Conservation (phyloP, 352 stramenopile genomes). For the Phytophthora chlamydospora region DNA sequence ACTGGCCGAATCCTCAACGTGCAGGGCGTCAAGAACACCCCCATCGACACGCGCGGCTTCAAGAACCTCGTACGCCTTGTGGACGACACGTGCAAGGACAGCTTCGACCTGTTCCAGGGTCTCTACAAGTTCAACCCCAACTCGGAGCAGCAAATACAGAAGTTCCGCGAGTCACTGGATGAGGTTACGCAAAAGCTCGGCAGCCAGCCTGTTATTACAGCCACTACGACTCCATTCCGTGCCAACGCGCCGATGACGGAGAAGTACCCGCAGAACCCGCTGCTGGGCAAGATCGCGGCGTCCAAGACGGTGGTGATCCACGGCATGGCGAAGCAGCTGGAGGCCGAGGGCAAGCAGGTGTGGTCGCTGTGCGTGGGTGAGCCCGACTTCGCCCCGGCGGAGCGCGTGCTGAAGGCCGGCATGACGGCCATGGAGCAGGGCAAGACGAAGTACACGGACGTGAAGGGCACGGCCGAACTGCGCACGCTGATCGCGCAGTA, state of each 20-base stretch:
- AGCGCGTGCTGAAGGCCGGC: conserved; percentile 93
- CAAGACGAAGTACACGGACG: conserved; percentile 95
- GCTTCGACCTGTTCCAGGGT: conserved; percentile 98
- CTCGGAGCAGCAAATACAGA: conserved; percentile 82
- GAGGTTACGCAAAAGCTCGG: conserved; percentile 60
- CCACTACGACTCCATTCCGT: not conserved
- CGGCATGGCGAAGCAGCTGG: conserved; percentile 94
- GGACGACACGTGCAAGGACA: conserved; percentile 97
- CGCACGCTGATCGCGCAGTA: conserved; percentile 91
- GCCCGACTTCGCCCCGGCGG: conserved; percentile 93
- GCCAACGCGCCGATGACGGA: conserved; percentile 35
- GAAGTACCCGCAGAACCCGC: conserved; percentile 62
- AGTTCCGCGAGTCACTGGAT: conserved; percentile 66
- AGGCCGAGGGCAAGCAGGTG: conserved; percentile 92
- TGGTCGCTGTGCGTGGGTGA: conserved; percentile 93
- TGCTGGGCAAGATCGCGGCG: conserved; percentile 78
- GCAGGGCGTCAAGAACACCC: conserved; percentile 85
- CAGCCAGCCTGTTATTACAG: conserved; percentile 7
- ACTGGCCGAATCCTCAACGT: conserved; percentile 96
- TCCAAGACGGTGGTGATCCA: conserved; percentile 94
- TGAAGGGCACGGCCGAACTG: conserved; percentile 91
- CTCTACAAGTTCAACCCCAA: conserved; percentile 98
- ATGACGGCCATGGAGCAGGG: conserved; percentile 65
- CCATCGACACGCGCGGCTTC: conserved; percentile 98
- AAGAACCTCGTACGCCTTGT: conserved; percentile 96